Conservation (phyloP, 139 green algal species). For the Ettlia oleoabundans region DNA sequence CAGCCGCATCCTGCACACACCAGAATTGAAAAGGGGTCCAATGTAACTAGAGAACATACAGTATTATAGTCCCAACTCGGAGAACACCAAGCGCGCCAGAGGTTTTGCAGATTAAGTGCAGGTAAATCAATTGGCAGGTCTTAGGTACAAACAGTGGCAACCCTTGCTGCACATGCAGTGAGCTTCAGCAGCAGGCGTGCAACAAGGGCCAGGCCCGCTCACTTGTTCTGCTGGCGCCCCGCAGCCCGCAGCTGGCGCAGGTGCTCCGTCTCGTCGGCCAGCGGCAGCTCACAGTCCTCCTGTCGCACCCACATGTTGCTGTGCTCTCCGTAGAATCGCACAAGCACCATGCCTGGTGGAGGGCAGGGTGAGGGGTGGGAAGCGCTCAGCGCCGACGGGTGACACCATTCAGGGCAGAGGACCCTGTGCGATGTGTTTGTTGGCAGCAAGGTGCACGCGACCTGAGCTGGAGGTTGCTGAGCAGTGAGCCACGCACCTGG, state of each 20-base stretch:
- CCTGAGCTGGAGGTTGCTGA: background rate
- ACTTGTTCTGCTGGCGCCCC: slow-evolving; percentile 48
- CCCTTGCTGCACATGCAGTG: too few species aligned
- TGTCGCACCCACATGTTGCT: slow-evolving; percentile 59
- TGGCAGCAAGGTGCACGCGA: background rate
- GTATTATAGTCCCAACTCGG: too few species aligned
- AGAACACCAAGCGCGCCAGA: too few species aligned
- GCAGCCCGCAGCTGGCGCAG: slow-evolving; percentile 27
- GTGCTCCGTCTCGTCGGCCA: background rate
- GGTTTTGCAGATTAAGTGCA: too few species aligned
- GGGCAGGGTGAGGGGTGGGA: background rate
- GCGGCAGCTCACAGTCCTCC: slow-evolving; percentile 26
- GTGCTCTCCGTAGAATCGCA: slow-evolving; percentile 73
- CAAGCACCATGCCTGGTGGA: slow-evolving; percentile 52
- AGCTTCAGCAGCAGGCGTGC: too few species aligned
- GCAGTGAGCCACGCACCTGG: slow-evolving; percentile 35
- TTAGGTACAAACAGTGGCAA: too few species aligned
- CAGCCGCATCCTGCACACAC: slow-evolving; percentile 30
- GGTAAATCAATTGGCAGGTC: too few species aligned
- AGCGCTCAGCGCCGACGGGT: too few species aligned
- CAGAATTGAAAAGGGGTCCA: background rate
- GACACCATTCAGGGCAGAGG: too few species aligned
- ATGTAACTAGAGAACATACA: background rate
- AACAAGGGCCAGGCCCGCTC: background rate
- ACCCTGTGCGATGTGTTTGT: background rate